Evolutionary conservation across 768 basidiomycete genomes (phyloP).

Genomic region (Tulasnella calospora): DNA sequence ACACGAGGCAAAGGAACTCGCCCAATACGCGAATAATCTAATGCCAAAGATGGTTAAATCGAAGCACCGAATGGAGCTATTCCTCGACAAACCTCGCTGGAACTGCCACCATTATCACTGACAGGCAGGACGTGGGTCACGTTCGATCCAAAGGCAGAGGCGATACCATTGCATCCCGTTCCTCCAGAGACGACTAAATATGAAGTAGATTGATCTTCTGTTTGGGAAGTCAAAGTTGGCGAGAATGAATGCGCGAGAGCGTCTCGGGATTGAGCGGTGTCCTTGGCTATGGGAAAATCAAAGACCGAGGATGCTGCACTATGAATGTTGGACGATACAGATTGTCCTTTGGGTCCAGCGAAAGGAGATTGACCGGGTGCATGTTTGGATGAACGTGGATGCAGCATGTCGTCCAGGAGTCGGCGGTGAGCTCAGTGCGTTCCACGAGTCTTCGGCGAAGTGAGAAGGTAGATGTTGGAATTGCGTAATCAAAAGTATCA

Average conservation of each 20-base stretch:
- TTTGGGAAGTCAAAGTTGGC: not conserved
- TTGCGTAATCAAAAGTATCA: slow-evolving; percentile 12
- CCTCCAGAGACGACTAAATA: slow-evolving; percentile 79
- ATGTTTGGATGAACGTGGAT: not conserved
- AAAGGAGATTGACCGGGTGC: slow-evolving; percentile 7
- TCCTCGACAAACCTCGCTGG: slow-evolving; percentile 52
- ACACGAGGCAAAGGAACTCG: slow-evolving; percentile 24
- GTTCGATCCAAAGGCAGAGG: slow-evolving; percentile 65
- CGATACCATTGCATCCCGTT: slow-evolving; percentile 91
- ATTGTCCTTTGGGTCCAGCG: not conserved
- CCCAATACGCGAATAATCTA: slow-evolving; percentile 79
- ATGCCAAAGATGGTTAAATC: not conserved
- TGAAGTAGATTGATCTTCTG: slow-evolving; percentile 3
- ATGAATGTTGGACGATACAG: slow-evolving; percentile 7
- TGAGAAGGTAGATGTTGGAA: slow-evolving; percentile 8
- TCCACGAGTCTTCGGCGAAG: not conserved
- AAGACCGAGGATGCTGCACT: slow-evolving; percentile 28
- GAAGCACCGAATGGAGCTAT: slow-evolving; percentile 3
- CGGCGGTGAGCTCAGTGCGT: not conserved
- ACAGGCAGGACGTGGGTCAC: slow-evolving; percentile 86
- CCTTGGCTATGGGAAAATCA: slow-evolving; percentile 20
- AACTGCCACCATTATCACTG: slow-evolving; percentile 93
- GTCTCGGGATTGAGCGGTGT: slow-evolving; percentile 2
- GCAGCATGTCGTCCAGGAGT: slow-evolving; percentile 15
- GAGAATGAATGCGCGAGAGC: not conserved